Evolutionary conservation across 768 basidiomycete species (phyloP).

Genomic region (Tricholoma saponaceum): DNA sequence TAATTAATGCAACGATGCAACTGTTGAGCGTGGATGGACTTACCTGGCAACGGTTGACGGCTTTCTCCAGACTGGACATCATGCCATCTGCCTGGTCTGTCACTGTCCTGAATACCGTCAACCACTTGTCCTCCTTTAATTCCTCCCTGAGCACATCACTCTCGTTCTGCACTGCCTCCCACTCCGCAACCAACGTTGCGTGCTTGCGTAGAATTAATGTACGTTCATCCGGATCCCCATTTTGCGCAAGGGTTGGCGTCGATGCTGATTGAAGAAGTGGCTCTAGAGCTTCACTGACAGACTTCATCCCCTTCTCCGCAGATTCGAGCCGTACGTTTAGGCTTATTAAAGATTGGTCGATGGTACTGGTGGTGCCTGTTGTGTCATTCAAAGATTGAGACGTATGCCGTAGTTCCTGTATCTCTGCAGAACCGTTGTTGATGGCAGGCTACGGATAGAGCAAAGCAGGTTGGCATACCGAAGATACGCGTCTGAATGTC

Average conservation of each 20-base stretch:
- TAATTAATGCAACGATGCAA: conserved; percentile 6
- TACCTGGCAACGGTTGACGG: conserved; percentile 85
- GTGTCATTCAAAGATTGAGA: conserved; percentile 61
- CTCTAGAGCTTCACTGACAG: conserved; percentile 60
- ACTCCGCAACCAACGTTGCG: conserved; percentile 66
- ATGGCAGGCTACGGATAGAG: neutral
- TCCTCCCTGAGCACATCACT: conserved; percentile 84
- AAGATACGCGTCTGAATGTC: conserved; percentile 92
- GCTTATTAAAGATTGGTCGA: conserved; percentile 77
- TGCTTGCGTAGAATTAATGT: conserved; percentile 68
- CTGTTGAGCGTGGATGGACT: conserved; percentile 18
- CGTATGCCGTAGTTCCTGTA: conserved; percentile 90
- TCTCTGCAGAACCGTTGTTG: conserved; percentile 47
- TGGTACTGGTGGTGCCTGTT: conserved; percentile 58
- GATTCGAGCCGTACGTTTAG: conserved; percentile 77
- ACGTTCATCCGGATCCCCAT: conserved; percentile 35
- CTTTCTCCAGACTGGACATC: conserved; percentile 96
- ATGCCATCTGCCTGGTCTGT: conserved; percentile 95
- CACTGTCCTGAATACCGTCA: conserved; percentile 91
- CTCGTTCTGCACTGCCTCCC: conserved; percentile 78
- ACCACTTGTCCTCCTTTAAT: conserved; percentile 95
- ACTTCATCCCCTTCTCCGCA: conserved; percentile 68
- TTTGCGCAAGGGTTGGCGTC: conserved; percentile 42
- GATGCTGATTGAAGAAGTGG: conserved; percentile 49
- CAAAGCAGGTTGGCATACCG: conserved; percentile 41